A percentile compares a stretch with the other conserved stretches of the same genome.
These are phyloP conservation scores for Malania oleifera DNA, from an alignment of 164 flowering plant genomes.

Conservation along the genomic window DNA sequence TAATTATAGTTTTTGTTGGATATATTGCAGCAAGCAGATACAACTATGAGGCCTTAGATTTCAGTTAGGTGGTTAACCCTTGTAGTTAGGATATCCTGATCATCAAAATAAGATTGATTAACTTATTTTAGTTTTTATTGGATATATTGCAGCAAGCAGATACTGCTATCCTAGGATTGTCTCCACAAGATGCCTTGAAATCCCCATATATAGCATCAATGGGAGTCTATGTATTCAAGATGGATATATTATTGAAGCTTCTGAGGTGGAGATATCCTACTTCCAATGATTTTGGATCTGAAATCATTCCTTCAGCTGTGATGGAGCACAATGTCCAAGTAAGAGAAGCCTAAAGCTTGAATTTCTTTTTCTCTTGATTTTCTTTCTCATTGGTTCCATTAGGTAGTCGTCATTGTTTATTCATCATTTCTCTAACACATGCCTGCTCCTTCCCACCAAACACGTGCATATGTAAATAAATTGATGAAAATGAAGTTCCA, in stretches of 20 bases:
- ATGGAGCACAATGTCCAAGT: conserved; percentile 75
- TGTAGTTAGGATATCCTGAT: no score
- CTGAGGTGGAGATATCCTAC: conserved; percentile 76
- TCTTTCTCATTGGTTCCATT: not conserved
- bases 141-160: conserved; percentile 63
- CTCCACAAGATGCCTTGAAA: conserved; percentile 52
- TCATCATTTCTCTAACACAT: no score
- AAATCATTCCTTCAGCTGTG: conserved; percentile 86
- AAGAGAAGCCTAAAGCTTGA: conserved; percentile 8
- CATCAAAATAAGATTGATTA: not conserved
- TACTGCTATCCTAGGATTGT: conserved; percentile 65
- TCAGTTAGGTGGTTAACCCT: no score
- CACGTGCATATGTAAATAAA: no score
- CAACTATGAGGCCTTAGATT: no score
- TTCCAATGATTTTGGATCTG: conserved; percentile 94
- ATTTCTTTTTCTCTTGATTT: not conserved
- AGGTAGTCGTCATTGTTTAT: no score
- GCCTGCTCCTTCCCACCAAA: no score
- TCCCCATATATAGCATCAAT: conserved; percentile 92
- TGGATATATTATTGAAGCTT: conserved; percentile 65
- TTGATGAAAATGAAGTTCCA: no score
- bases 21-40: no score
- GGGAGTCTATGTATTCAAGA: conserved; percentile 91
- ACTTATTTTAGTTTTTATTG: not conserved
- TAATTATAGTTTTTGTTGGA: no score